phyloP scores from a whole-genome alignment of 2,329 filamentous ascomycete genomes.

The Colletotrichum simmondsii region DNA sequence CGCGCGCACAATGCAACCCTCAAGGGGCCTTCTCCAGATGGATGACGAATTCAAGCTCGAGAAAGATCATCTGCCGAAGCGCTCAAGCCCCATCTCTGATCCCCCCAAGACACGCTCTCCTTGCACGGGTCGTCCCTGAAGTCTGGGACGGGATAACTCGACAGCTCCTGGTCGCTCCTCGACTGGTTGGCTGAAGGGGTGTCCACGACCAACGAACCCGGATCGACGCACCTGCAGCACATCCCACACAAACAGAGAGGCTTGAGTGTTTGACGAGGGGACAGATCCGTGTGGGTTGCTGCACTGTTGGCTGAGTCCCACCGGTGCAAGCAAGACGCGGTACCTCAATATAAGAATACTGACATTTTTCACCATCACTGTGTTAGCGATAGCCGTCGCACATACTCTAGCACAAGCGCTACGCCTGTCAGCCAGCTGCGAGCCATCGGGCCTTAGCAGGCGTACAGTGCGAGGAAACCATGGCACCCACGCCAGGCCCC shows the following conservation, averaged over 20 bases:
- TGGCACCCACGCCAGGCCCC: background rate
- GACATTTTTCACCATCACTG: background rate
- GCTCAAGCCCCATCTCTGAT: constrained; percentile 18
- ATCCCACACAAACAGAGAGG: constrained; percentile 21
- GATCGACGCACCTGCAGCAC: constrained; percentile 25
- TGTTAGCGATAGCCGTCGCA: background rate
- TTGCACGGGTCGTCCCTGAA: constrained; percentile 18
- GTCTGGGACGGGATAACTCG: background rate
- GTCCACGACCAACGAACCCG: constrained; percentile 8
- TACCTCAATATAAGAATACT: background rate
- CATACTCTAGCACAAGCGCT: background rate
- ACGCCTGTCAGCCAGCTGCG: background rate
- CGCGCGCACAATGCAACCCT: constrained; percentile 12
- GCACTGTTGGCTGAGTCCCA: background rate
- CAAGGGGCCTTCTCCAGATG: background rate
- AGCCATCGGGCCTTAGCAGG: background rate
- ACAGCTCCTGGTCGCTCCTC: background rate
- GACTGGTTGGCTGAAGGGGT: background rate
- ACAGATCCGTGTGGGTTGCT: constrained; percentile 5
- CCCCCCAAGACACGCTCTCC: background rate
- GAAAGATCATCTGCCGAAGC: constrained; percentile 25
- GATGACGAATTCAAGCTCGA: constrained; percentile 25
- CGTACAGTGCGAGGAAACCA: background rate
- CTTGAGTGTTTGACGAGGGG: constrained; percentile 17
- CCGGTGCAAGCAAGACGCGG: background rate